Evolutionary conservation across 2,329 filamentous ascomycete genomes (phyloP).

Genomic region (Penicillium brevicompactum): DNA sequence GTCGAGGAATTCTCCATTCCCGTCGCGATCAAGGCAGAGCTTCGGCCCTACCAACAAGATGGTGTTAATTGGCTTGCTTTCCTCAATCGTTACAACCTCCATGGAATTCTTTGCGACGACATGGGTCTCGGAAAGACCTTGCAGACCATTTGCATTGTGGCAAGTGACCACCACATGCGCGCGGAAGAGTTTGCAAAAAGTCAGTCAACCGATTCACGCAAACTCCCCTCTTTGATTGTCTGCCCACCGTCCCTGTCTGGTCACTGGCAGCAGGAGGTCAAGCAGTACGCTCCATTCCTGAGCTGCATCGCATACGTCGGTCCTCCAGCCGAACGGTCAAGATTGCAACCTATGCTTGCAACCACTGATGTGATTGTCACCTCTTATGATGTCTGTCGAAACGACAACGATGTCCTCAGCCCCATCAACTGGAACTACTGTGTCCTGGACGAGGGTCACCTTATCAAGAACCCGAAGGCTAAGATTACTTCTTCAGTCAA

Average conservation of each 20-base stretch:
- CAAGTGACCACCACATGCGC: slow-evolving; percentile 92
- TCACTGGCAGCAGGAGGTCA: slow-evolving; percentile 98
- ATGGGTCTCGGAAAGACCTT: slow-evolving; percentile 99
- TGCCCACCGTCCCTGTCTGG: slow-evolving; percentile 95
- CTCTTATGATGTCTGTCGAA: slow-evolving; percentile 96
- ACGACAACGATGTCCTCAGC: slow-evolving; percentile 83
- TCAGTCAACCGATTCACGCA: slow-evolving; percentile 73
- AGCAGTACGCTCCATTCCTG: slow-evolving; percentile 92
- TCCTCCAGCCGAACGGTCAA: slow-evolving; percentile 75
- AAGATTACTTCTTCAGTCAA: slow-evolving; percentile 96
- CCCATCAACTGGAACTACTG: slow-evolving; percentile 95
- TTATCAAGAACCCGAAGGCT: slow-evolving; percentile 98
- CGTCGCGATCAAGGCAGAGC: slow-evolving; percentile 93
- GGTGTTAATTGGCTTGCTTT: slow-evolving; percentile 99
- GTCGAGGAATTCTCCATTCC: slow-evolving; percentile 92
- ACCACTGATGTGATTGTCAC: slow-evolving; percentile 93
- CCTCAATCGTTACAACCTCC: slow-evolving; percentile 95
- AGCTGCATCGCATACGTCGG: slow-evolving; percentile 89
- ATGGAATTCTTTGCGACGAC: slow-evolving; percentile 97
- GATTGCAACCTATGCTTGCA: slow-evolving; percentile 68
- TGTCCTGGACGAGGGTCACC: slow-evolving; percentile 92
- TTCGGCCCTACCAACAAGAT: slow-evolving; percentile 96
- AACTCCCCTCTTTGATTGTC: slow-evolving; percentile 87
- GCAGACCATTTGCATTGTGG: slow-evolving; percentile 96
- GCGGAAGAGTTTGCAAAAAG: slow-evolving; percentile 89